Evolutionary conservation across 495 filamentous ascomycete species (phyloP), one percentile per base, ranked within the genome.

Genomic region (Cetradonia linearis): DNA sequence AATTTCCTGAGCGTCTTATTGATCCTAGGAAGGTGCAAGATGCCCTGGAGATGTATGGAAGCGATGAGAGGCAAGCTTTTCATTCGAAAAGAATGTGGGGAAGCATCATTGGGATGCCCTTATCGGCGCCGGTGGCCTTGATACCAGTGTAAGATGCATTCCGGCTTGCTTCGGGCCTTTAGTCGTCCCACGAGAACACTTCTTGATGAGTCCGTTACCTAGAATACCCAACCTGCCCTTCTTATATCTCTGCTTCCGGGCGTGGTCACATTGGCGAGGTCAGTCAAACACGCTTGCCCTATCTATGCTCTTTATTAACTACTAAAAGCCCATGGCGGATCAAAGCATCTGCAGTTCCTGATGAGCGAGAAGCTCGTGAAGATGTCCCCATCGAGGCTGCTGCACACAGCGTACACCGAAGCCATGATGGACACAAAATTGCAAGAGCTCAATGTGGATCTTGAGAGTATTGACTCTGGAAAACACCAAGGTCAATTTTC

Each of bases 201-300:
- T 47, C 44, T 48, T 56, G 18, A 55, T 33, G n/a, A 30, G 18
- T 47, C 16, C 27, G 44, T 57, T 44, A 20, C 34, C 18, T 53
- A 95, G 91, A 48, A 76, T 96, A 63, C 91, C 91, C 9, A 96
- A 96, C 69, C 77, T 98, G n/a, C 93, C 93, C 28, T 97, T 97
- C 76, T 96, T 97, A 76, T 99, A 97, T 69, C 76, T 96, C 20
- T 80, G 78, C 2, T 99, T 94, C 72, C 79, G 93, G 66, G 82
- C 82, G 63, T 86, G 77, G 72, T 86, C 83, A 58, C 84, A 87
- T 72, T 86, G 81, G 78, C 77, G 81, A 73, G 81, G 81, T 81
- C 59, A 59, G 76, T 68, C 18, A 47, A 53, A 2, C 11, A 28
- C 3, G 11, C 9, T 5, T 38, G 30, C 25, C 1, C 14, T 31